These are phyloP conservation scores for Kodamaea nitidulidarum DNA, from an alignment of 805 yeast species.

Conservation along the genomic window DNA sequence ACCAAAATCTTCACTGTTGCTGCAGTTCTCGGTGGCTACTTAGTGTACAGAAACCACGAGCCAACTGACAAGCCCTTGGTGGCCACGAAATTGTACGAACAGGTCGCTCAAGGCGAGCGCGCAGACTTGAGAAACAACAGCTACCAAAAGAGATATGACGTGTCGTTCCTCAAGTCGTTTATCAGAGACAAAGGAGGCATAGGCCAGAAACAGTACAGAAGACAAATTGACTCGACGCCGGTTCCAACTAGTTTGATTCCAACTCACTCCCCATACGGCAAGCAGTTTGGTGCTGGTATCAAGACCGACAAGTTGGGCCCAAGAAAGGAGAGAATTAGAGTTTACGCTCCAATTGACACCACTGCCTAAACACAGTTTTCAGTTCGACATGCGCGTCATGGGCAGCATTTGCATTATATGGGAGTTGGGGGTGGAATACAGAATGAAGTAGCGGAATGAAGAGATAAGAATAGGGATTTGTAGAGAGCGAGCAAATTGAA, in stretches of 20 bases:
- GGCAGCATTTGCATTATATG: not conserved
- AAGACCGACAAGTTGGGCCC: slow-evolving; percentile 42
- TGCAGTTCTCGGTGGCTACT: slow-evolving; percentile 33
- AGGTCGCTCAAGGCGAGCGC: slow-evolving; percentile 27
- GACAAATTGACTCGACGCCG: slow-evolving; percentile 25
- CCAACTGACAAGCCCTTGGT: slow-evolving; percentile 34
- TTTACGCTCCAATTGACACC: slow-evolving; percentile 33
- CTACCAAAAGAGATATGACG: slow-evolving; percentile 35
- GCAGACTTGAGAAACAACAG: slow-evolving; percentile 33
- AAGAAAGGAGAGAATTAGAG: slow-evolving; percentile 39
- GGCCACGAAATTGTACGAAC: slow-evolving; percentile 35
- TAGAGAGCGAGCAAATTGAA: too few species aligned
- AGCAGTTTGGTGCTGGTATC: slow-evolving; percentile 43
- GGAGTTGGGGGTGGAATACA: not conserved
- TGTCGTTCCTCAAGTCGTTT: slow-evolving; percentile 39
- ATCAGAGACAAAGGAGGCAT: slow-evolving; percentile 44
- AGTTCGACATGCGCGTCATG: not conserved
- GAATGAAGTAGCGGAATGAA: too few species aligned
- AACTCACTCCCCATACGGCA: slow-evolving; percentile 38
- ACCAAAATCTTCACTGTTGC: slow-evolving; percentile 41
- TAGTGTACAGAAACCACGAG: slow-evolving; percentile 31
- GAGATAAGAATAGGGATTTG: not conserved
- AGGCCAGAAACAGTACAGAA: slow-evolving; percentile 40
- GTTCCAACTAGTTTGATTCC: slow-evolving; percentile 34
- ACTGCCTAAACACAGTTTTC: not conserved